Conservation (phyloP, 805 yeast genomes). For the Spathaspora arborariae region DNA sequence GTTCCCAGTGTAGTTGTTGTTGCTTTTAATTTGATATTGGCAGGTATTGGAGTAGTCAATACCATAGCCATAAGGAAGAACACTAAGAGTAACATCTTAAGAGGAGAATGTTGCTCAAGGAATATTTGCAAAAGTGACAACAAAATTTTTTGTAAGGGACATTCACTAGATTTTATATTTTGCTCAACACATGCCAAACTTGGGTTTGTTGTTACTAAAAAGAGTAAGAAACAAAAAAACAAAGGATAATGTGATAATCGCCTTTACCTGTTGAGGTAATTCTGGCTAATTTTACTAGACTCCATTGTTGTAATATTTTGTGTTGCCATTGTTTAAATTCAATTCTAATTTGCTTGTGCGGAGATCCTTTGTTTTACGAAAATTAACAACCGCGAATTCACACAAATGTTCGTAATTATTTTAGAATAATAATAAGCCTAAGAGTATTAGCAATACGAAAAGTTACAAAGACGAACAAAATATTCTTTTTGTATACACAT, state of each 20-base stretch:
- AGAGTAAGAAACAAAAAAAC: not conserved
- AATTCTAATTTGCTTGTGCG: not conserved
- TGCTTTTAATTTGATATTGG: slow-evolving; percentile 22
- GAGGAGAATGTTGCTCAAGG: not conserved
- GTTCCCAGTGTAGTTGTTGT: slow-evolving; percentile 4
- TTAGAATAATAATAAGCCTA: no score
- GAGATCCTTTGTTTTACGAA: not conserved
- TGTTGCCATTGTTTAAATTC: not conserved
- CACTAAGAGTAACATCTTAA: not conserved
- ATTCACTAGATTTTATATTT: not conserved
- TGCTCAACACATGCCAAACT: not conserved
- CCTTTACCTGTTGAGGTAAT: not conserved
- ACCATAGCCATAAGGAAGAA: not conserved
- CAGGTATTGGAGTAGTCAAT: slow-evolving; percentile 27
- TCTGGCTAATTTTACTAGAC: not conserved
- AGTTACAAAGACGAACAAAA: no score
- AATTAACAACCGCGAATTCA: not conserved
- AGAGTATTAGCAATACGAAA: no score
- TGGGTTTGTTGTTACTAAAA: not conserved
- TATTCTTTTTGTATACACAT: not conserved
- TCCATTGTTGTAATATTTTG: not conserved
- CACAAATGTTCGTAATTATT: not conserved
- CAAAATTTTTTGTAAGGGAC: not conserved
- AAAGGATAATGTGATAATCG: not conserved
- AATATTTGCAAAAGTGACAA: not conserved